These are phyloP conservation scores for Dovyalis caffra DNA, from an alignment of 345 rosid genomes.

Conservation along the genomic window DNA sequence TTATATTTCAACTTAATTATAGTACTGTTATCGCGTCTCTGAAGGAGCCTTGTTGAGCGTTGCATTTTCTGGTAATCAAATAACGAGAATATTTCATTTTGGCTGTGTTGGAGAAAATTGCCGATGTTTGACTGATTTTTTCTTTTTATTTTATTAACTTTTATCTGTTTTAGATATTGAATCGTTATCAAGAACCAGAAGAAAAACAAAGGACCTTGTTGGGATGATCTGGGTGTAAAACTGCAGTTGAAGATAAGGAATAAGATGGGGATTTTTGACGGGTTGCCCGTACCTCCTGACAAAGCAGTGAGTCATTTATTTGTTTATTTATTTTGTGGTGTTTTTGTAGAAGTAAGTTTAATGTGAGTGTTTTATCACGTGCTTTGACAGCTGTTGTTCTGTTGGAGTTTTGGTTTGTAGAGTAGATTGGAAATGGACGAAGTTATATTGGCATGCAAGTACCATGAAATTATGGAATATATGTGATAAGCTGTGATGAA, in stretches of 20 bases:
- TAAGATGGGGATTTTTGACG: conserved; percentile 81
- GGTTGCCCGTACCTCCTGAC: conserved; percentile 84
- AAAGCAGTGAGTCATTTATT: conserved; percentile 54
- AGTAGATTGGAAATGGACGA: not conserved
- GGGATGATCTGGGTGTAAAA: conserved; percentile 12
- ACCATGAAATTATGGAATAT: not conserved
- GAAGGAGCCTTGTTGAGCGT: not conserved
- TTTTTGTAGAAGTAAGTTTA: not conserved
- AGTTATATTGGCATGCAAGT: not conserved
- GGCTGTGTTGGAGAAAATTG: not conserved
- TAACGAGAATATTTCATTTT: not conserved
- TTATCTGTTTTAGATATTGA: not conserved
- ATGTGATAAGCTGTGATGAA: not conserved
- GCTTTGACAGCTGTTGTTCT: not conserved
- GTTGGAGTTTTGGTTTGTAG: not conserved
- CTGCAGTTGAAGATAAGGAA: conserved; percentile 21
- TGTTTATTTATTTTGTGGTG: not conserved
- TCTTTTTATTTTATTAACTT: not conserved
- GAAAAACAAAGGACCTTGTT: not conserved
- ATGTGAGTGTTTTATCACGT: not conserved
- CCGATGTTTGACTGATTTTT: not conserved
- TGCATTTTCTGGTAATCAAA: not conserved
- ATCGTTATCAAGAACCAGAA: not conserved
- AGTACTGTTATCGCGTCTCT: not conserved
- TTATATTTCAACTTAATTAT: not conserved